Evolutionary conservation across 192 early-diverging fungal genomes (phyloP).

Genomic region (Allomyces macrogynus): DNA sequence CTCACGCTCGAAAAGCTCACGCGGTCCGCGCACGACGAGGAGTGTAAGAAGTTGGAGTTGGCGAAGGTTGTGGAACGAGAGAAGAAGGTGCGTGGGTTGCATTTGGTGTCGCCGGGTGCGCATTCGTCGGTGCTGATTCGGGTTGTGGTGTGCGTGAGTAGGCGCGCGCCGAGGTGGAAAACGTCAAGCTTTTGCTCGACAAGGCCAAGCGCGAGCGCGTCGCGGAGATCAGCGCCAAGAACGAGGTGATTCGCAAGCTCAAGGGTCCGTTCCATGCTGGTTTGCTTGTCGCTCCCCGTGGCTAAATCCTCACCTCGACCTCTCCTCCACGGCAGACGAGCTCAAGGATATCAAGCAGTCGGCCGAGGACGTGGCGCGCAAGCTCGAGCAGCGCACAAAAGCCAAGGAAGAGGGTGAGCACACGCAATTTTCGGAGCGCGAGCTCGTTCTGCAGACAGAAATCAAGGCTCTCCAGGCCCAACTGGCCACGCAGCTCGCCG

Average conservation of each 20-base stretch:
- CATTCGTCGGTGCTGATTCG: too few relatives aligned
- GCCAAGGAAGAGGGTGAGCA: slow-evolving; percentile 32
- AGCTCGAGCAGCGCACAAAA: slow-evolving; percentile 27
- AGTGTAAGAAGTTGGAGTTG: slow-evolving; percentile 2
- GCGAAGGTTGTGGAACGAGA: neutral
- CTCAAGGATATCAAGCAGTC: slow-evolving; percentile 34
- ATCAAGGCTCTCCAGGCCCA: slow-evolving; percentile 11
- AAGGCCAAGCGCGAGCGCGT: slow-evolving; percentile 13
- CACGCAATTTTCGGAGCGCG: slow-evolving; percentile 21
- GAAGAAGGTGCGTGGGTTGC: neutral
- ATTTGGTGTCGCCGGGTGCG: neutral
- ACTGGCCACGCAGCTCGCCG: slow-evolving; percentile 9
- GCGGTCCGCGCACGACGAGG: slow-evolving; percentile 5
- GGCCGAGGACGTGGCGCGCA: slow-evolving; percentile 35
- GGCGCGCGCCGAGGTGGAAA: slow-evolving; percentile 25
- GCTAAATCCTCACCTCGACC: too few relatives aligned
- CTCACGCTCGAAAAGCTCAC: neutral
- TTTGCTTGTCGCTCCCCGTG: too few relatives aligned
- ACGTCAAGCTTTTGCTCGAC: slow-evolving; percentile 13
- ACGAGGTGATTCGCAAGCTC: slow-evolving; percentile 28
- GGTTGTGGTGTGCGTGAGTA: slow-evolving; percentile 11
- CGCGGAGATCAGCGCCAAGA: slow-evolving; percentile 26
- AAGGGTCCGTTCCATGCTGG: slow-evolving; percentile 29
- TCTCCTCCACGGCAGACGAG: slow-evolving; percentile 21
- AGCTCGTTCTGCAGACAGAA: slow-evolving; percentile 15